phyloP scores from a whole-genome alignment of 257 asterid genomes.

The Ilex asprella region DNA sequence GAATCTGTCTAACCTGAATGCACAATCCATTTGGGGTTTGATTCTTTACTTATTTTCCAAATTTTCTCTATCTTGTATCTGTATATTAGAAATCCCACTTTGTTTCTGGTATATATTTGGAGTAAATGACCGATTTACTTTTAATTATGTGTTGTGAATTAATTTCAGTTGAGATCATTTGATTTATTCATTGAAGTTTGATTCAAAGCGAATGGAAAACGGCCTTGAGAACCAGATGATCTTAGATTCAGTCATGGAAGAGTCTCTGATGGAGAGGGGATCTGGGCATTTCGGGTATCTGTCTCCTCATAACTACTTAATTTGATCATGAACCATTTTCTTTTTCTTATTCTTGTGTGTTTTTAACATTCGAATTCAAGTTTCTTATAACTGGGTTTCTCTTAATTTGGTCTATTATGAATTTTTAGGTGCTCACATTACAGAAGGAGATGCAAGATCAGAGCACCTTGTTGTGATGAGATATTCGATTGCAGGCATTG shows the following conservation, averaged over 20 bases:
- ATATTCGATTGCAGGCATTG: conserved; percentile 76
- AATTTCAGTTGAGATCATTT: no score
- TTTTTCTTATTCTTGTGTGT: conserved; percentile 3
- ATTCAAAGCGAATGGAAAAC: neutral
- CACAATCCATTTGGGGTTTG: no score
- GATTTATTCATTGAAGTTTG: neutral
- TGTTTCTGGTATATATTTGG: no score
- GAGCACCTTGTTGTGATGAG: conserved; percentile 72
- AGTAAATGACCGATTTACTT: no score
- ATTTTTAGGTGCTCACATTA: conserved; percentile 57
- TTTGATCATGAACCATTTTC: neutral
- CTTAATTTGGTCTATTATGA: neutral
- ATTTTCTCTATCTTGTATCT: no score
- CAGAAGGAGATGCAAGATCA: conserved; percentile 57
- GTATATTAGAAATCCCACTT: no score
- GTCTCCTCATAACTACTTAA: neutral
- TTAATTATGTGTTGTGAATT: no score
- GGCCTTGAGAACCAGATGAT: neutral
- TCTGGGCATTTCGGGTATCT: conserved; percentile 1
- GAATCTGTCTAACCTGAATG: no score
- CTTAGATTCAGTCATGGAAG: neutral
- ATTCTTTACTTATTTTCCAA: no score
- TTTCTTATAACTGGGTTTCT: neutral
- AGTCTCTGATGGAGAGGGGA: neutral
- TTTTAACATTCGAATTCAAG: neutral